phyloP scores from a whole-genome alignment of 2,329 filamentous ascomycete species.

The Ascochyta koolunga region DNA sequence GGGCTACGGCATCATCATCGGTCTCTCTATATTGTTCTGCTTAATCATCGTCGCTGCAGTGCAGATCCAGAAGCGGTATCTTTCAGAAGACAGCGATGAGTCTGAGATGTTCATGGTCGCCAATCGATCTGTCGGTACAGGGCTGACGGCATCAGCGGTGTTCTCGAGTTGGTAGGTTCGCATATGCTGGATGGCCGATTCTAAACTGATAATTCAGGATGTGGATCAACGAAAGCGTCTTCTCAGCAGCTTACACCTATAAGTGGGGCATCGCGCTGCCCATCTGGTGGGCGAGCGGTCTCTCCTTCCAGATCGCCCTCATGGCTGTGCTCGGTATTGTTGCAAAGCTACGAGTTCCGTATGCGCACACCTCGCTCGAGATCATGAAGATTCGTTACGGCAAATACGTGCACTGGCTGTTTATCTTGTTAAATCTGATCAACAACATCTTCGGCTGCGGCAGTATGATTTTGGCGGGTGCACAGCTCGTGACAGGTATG shows the following conservation, averaged over 20 bases:
- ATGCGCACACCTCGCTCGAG: slow-evolving; percentile 59
- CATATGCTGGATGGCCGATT: accelerated
- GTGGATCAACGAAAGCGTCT: slow-evolving; percentile 24
- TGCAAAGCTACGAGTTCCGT: slow-evolving; percentile 30
- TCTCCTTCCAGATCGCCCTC: slow-evolving; percentile 34
- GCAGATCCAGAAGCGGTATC: slow-evolving; percentile 22
- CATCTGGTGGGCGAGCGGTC: slow-evolving; percentile 33
- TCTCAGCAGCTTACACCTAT: slow-evolving; percentile 30
- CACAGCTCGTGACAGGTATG: slow-evolving; percentile 71
- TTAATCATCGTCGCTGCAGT: slow-evolving; percentile 22
- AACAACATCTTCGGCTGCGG: slow-evolving; percentile 79
- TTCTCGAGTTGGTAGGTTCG: slow-evolving; percentile 20
- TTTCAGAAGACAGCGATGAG: slow-evolving; percentile 24
- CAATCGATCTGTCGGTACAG: slow-evolving; percentile 25
- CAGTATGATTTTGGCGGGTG: slow-evolving; percentile 84
- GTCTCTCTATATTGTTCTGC: slow-evolving; percentile 16
- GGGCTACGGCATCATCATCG: slow-evolving; percentile 24
- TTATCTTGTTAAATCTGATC: slow-evolving; percentile 78
- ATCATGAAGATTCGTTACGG: slow-evolving; percentile 82
- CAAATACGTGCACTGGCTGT: slow-evolving; percentile 71
- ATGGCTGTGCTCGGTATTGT: slow-evolving; percentile 29
- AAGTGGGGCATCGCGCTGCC: slow-evolving; percentile 34
- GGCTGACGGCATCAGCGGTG: slow-evolving; percentile 27
- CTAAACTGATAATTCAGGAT: slow-evolving; percentile 3
- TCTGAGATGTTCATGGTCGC: slow-evolving; percentile 31